Conservation (phyloP, 805 yeast species). For the Starmera dryadoides region DNA sequence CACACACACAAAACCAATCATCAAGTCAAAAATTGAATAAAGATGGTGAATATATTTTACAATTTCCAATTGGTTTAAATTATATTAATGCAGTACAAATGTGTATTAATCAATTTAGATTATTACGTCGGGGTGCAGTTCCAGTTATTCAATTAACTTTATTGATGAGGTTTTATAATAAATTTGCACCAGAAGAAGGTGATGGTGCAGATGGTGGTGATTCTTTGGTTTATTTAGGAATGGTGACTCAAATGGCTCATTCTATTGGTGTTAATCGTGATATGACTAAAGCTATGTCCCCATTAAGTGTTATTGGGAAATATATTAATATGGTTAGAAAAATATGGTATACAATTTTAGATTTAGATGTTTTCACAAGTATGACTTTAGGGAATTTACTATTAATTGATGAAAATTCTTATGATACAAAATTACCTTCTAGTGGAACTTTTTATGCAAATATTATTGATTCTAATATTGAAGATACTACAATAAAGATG, state of each 20-base stretch:
- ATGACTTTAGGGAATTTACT: conserved; percentile 42
- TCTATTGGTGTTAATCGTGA: conserved; percentile 55
- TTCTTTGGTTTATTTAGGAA: conserved; percentile 39
- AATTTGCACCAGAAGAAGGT: conserved; percentile 49
- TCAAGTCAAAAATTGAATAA: not conserved
- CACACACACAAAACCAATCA: not conserved
- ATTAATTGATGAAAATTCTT: conserved; percentile 29
- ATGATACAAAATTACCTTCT: conserved; percentile 45
- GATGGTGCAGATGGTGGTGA: conserved; percentile 49
- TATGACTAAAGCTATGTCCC: conserved; percentile 29
- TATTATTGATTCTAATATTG: conserved; percentile 30
- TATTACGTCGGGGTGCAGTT: conserved; percentile 40
- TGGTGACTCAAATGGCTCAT: conserved; percentile 47
- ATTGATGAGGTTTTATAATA: conserved; percentile 42
- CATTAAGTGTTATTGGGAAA: conserved; percentile 16
- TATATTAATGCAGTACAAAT: conserved; percentile 42
- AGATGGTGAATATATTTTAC: conserved; percentile 28
- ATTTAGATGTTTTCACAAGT: conserved; percentile 38
- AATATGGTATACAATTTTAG: conserved; percentile 46
- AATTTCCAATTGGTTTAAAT: conserved; percentile 38
- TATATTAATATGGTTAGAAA: conserved; percentile 46
- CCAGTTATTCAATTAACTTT: conserved; percentile 48
- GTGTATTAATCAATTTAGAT: conserved; percentile 48
- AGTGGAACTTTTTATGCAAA: conserved; percentile 27
- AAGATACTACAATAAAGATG: conserved; percentile 30